Base-by-base conservation (phyloP, 2,329 filamentous ascomycete species). In the Venturia asperata region DNA sequence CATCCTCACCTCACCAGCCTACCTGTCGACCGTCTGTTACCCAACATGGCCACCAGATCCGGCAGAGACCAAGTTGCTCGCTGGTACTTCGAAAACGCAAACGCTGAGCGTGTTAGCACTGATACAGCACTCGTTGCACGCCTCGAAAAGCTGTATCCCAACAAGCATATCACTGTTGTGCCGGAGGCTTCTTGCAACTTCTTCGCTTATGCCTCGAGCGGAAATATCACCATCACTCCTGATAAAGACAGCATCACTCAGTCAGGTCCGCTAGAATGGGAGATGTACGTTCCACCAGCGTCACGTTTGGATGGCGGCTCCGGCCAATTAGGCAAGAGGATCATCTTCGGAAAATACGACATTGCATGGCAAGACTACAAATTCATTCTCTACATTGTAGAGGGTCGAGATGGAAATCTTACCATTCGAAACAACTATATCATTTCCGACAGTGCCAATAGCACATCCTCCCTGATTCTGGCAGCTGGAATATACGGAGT, bases 401-500 rank as follows among this genome's bases (percentile, higher is more conserved):
- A 65, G 7, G 64, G 64, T 11, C 52, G 64, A 30, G 64, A 65
- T 65, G 64, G 64, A 5, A 41, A 47, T 45, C 58, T 42, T 1
- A 13, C 21, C 9, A n/a, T 65, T 37, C 55, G 55, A 24, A 65
- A 65, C 24, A 41, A 65, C 19, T 65, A 65, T 19, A 61, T 65
- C 39, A 58, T 65, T 52, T 24, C 47, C 19, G 34, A 61, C 24
- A 43, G 41, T 17, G 19, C 24, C 37, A 56, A 64, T 10, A 60
- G 47, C 34, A 45, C 47, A 17, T 79, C 85, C 64, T 74, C 75
- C 0, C 76, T 87, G 13, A 70, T 87, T 15, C 71, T 81, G 1
- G 79, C 79, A 1, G 83, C 79, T 0, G 81, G 82, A 0, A 72
- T 73, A 21, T 87, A 82, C 80, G 73, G 72, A 30, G 77, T 74